These are phyloP conservation scores for Penicillium silybi DNA, from an alignment of 495 filamentous ascomycete species.

Conservation along the genomic window DNA sequence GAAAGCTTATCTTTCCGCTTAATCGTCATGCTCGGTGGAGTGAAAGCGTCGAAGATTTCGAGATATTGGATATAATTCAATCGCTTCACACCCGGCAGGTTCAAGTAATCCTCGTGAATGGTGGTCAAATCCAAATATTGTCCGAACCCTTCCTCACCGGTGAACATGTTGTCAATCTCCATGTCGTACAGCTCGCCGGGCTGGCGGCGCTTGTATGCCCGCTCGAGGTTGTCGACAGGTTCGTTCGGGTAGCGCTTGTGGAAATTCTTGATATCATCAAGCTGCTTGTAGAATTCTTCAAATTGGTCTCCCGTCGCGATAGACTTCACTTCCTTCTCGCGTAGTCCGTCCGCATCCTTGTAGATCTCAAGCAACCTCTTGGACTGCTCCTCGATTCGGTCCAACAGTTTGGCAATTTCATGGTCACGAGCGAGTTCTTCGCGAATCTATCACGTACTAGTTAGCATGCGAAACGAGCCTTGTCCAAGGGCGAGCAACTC, in stretches of 20 bases:
- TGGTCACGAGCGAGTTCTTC: conserved; percentile 85
- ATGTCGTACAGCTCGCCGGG: conserved; percentile 55
- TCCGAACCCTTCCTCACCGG: conserved; percentile 88
- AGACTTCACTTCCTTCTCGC: conserved; percentile 73
- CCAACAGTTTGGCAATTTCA: conserved; percentile 80
- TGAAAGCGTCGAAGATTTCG: conserved; percentile 81
- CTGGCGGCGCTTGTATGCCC: conserved; percentile 75
- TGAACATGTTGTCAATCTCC: conserved; percentile 87
- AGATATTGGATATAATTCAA: conserved; percentile 89
- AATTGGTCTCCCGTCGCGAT: conserved; percentile 86
- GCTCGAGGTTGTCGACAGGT: conserved; percentile 90
- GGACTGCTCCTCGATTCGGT: conserved; percentile 82
- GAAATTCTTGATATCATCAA: conserved; percentile 75
- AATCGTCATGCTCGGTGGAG: conserved; percentile 63
- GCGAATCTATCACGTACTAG: conserved; percentile 59
- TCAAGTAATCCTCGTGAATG: conserved; percentile 83
- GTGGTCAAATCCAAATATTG: conserved; percentile 83
- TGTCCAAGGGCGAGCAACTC: conserved; percentile 27
- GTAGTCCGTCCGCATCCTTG: conserved; percentile 66
- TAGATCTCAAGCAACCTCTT: conserved; percentile 77
- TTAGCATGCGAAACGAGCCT: conserved; percentile 23
- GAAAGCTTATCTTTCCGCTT: conserved; percentile 79
- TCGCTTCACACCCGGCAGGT: conserved; percentile 77
- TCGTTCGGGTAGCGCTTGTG: conserved; percentile 91
- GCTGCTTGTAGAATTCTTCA: conserved; percentile 86